A percentile compares a stretch with the other conserved stretches of the same genome.
These are phyloP conservation scores for Talaromyces amestolkiae DNA, from an alignment of 2,329 filamentous ascomycete genomes.

Conservation along the genomic window DNA sequence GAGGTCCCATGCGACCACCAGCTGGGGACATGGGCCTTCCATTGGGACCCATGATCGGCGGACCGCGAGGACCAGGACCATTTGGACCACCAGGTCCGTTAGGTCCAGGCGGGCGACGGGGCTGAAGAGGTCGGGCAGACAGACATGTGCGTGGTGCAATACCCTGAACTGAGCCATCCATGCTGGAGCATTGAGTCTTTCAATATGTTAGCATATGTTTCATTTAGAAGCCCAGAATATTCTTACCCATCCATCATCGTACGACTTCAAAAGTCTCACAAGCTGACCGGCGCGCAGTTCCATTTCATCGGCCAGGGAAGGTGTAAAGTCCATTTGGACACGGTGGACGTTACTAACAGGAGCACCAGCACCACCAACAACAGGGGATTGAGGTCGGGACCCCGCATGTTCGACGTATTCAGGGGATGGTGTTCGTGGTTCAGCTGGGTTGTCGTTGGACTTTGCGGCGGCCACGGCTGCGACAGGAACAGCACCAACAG, in stretches of 20 bases:
- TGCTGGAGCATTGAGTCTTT: slow-evolving; percentile 82
- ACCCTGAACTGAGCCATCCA: slow-evolving; percentile 88
- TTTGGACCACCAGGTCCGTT: slow-evolving; percentile 35
- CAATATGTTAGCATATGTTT: slow-evolving; percentile 29
- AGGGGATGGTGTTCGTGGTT: slow-evolving; percentile 25
- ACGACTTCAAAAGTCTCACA: slow-evolving; percentile 87
- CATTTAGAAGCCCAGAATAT: slow-evolving; percentile 19
- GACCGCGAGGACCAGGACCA: slow-evolving; percentile 24
- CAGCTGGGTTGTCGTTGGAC: slow-evolving; percentile 24
- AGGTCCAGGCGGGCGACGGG: slow-evolving; percentile 54
- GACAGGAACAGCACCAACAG: slow-evolving; percentile 40
- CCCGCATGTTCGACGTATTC: slow-evolving; percentile 24
- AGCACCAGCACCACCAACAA: slow-evolving; percentile 58
- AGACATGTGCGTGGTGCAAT: slow-evolving; percentile 92
- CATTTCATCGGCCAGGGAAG: slow-evolving; percentile 89
- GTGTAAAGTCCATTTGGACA: slow-evolving; percentile 90
- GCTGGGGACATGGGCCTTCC: slow-evolving; percentile 45
- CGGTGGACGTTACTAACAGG: slow-evolving; percentile 71
- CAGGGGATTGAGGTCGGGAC: slow-evolving; percentile 45
- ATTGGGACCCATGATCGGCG: slow-evolving; percentile 18
- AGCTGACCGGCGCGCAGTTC: slow-evolving; percentile 76
- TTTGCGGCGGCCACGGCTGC: slow-evolving; percentile 27
- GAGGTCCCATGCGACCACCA: slow-evolving; percentile 25
- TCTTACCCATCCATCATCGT: slow-evolving; percentile 96
- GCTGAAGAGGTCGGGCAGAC: slow-evolving; percentile 87